Evolutionary conservation across 2,329 filamentous ascomycete species (phyloP).

Genomic region (Diaporthe destruens): DNA sequence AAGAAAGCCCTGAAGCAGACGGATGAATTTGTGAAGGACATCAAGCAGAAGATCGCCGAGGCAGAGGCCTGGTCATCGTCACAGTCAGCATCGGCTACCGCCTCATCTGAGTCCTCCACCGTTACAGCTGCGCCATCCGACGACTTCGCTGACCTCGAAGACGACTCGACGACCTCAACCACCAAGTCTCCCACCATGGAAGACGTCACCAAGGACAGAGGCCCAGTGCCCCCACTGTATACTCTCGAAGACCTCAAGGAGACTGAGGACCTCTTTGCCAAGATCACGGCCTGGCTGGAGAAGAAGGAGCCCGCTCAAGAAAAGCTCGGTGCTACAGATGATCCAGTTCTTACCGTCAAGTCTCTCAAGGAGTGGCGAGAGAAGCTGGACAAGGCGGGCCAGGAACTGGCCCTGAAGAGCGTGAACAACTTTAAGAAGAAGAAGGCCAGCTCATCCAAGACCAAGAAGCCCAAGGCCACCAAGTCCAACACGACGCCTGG

Average conservation of each 20-base stretch:
- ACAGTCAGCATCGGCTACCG: slow-evolving; percentile 63
- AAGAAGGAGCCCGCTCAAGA: slow-evolving; percentile 78
- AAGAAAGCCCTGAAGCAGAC: slow-evolving; percentile 79
- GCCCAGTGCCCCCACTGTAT: slow-evolving; percentile 76
- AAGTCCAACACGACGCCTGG: slow-evolving; percentile 48
- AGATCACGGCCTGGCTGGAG: slow-evolving; percentile 79
- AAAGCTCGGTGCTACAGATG: slow-evolving; percentile 75
- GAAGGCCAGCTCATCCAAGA: slow-evolving; percentile 55
- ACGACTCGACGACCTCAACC: slow-evolving; percentile 64
- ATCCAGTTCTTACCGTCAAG: slow-evolving; percentile 79
- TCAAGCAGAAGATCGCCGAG: slow-evolving; percentile 78
- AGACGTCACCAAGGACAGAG: slow-evolving; percentile 58
- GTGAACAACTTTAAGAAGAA: slow-evolving; percentile 67
- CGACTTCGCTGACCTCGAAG: slow-evolving; percentile 81
- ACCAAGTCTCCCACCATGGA: slow-evolving; percentile 60
- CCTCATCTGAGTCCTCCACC: slow-evolving; percentile 60
- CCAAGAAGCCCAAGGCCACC: slow-evolving; percentile 60
- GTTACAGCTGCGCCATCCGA: slow-evolving; percentile 62
- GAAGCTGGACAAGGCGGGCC: slow-evolving; percentile 77
- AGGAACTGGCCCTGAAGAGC: slow-evolving; percentile 78
- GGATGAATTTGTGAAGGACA: slow-evolving; percentile 75
- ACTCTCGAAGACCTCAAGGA: slow-evolving; percentile 77
- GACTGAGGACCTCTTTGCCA: slow-evolving; percentile 72
- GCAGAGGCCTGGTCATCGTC: slow-evolving; percentile 73
- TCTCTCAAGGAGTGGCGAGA: slow-evolving; percentile 78